A percentile compares a stretch with the other conserved stretches of the same genome.
These are phyloP conservation scores for Lactarius sp. DNA, from an alignment of 768 basidiomycete species.

Conservation along the genomic window DNA sequence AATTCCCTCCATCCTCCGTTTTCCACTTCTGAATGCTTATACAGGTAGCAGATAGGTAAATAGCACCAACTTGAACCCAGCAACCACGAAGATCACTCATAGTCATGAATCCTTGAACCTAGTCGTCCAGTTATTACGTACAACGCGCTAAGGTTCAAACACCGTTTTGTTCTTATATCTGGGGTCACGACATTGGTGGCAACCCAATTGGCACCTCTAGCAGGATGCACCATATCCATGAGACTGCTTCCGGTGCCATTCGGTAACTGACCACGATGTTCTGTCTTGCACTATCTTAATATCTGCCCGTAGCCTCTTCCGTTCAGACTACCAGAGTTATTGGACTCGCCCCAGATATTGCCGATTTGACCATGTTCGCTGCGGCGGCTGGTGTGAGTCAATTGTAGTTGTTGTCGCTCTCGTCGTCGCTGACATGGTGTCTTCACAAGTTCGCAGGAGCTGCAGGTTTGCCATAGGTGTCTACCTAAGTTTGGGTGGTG, in stretches of 20 bases:
- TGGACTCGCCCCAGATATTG: constrained; percentile 16
- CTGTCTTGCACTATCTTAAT: neutral
- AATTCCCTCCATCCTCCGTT: neutral
- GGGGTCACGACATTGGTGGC: constrained; percentile 43
- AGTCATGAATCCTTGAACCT: neutral
- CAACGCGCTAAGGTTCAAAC: constrained; percentile 45
- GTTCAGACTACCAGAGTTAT: constrained; percentile 11
- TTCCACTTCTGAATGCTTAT: neutral
- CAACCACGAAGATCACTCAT: neutral
- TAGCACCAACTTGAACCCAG: neutral
- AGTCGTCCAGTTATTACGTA: constrained; percentile 20
- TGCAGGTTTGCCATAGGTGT: constrained; percentile 11
- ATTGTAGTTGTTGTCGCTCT: constrained; percentile 33
- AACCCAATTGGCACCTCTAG: constrained; percentile 53
- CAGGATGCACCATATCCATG: constrained; percentile 36
- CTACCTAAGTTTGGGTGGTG: constrained; percentile 12
- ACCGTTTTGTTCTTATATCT: constrained; percentile 52
- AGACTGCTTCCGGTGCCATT: constrained; percentile 28
- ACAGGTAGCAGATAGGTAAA: constrained; percentile 19
- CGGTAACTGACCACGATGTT: constrained; percentile 31
- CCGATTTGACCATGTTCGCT: constrained; percentile 13
- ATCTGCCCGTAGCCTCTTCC: constrained; percentile 2
- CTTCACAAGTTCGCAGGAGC: constrained; percentile 19
- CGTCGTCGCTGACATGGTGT: neutral
- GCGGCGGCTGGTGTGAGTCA: constrained; percentile 23